phyloP scores from a whole-genome alignment of 2,329 filamentous ascomycete species.

The Pleomassaria siparia region DNA sequence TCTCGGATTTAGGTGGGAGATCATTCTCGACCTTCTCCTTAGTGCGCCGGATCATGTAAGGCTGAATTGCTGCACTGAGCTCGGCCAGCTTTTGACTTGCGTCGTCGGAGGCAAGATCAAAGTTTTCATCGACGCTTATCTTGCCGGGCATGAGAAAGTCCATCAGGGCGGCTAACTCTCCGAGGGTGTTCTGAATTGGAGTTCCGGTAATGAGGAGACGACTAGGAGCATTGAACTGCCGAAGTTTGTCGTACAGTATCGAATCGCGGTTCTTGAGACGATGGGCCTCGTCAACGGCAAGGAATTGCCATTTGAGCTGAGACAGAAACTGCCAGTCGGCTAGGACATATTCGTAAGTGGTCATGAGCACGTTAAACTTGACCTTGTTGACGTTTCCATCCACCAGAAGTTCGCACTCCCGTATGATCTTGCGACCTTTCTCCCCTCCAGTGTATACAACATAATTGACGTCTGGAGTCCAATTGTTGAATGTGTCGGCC shows the following conservation, averaged over 20 bases:
- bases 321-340: constrained; percentile 81
- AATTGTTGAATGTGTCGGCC: constrained; percentile 96
- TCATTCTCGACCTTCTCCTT: constrained; percentile 98
- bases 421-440: constrained; percentile 80
- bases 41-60: constrained; percentile 91
- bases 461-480: constrained; percentile 95
- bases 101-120: constrained; percentile 78
- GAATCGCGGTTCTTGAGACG: constrained; percentile 95
- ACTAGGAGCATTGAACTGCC: constrained; percentile 84
- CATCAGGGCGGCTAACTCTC: constrained; percentile 86
- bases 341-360: constrained; percentile 95
- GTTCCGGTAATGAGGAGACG: constrained; percentile 94
- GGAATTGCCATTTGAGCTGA: constrained; percentile 94
- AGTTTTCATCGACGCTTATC: constrained; percentile 85
- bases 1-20: constrained; percentile 93
- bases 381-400: constrained; percentile 84
- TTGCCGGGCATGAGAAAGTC: constrained; percentile 97
- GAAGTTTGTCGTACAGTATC: constrained; percentile 82
- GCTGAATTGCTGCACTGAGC: constrained; percentile 82
- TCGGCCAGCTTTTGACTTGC: constrained; percentile 86
- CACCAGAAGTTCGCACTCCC: constrained; percentile 84
- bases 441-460: constrained; percentile 94
- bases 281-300: constrained; percentile 95
- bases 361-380: constrained; percentile 97
- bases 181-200: constrained; percentile 94